A percentile compares a stretch with the other conserved stretches of the same genome.
Conservation (phyloP, 163 green algal genomes). For the Prototheca stagnorum region DNA sequence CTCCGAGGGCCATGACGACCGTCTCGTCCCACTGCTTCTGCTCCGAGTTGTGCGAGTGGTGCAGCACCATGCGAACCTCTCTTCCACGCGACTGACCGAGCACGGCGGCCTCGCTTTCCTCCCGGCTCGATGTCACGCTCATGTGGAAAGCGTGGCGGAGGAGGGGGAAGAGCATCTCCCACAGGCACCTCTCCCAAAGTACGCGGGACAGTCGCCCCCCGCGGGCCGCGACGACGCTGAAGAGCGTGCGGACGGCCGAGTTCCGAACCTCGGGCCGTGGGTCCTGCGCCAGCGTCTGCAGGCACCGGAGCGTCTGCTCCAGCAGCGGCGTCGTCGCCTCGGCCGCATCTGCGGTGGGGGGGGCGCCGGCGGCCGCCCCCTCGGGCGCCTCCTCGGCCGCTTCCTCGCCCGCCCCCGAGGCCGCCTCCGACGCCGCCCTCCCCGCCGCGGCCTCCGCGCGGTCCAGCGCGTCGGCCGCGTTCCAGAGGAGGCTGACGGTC, state of each 20-base stretch:
- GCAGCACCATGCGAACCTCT: constrained; percentile 70
- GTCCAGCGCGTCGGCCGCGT: constrained; percentile 57
- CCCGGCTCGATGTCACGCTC: constrained; percentile 36
- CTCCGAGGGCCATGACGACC: constrained; percentile 56
- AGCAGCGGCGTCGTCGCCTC: constrained; percentile 27
- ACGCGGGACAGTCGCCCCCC: constrained; percentile 27
- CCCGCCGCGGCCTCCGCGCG: constrained; percentile 1
- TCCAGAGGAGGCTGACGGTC: constrained; percentile 75
- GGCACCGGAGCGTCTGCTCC: constrained; percentile 29
- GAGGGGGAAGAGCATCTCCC: constrained; percentile 68
- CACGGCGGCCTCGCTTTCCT: constrained; percentile 46
- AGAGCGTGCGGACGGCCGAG: constrained; percentile 64
- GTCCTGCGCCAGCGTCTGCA: constrained; percentile 37
- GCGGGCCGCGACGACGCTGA: constrained; percentile 56
- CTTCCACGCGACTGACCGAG: constrained; percentile 56
- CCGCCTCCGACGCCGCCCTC: background rate
- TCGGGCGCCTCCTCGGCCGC: background rate
- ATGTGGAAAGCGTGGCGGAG: constrained; percentile 53
- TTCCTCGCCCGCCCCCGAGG: too few species aligned
- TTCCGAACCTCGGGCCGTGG: constrained; percentile 68
- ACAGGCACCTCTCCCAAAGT: constrained; percentile 56
- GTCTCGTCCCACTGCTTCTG: constrained; percentile 93
- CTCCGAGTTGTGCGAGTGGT: constrained; percentile 83
- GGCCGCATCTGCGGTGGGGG: too few species aligned
- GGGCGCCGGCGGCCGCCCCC: too few species aligned